Percentiles rank a stretch among this genome's conserved stretches.
Evolutionary conservation across 2,329 filamentous ascomycete genomes (phyloP).

Genomic region (Epichloe scottii): DNA sequence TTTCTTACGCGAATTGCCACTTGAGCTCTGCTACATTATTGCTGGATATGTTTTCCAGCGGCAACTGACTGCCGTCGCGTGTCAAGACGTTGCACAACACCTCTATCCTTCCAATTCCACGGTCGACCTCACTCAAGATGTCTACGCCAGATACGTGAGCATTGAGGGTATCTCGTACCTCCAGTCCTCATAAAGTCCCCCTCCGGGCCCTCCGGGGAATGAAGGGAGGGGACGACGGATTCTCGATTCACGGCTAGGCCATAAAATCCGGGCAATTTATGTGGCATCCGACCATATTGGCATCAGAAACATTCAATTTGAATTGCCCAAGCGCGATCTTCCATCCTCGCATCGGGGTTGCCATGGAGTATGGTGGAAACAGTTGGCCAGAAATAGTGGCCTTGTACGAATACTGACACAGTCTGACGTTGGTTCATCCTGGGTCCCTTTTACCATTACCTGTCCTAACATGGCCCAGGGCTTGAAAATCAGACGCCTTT

Average conservation of each 20-base stretch:
- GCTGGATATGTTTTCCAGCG: constrained; percentile 1
- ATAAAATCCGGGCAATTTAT: background rate
- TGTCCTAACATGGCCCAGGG: too few species aligned
- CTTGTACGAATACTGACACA: background rate
- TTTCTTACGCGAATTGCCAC: constrained; percentile 1
- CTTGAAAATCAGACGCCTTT: too few species aligned
- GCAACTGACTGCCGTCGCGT: constrained; percentile 1
- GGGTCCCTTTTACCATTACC: background rate
- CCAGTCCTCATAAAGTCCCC: constrained; percentile 1
- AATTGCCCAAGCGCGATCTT: background rate
- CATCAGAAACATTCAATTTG: constrained; percentile 1
- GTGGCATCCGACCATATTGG: constrained; percentile 5
- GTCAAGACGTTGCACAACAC: background rate
- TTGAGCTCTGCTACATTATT: constrained; percentile 1
- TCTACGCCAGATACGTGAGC: background rate
- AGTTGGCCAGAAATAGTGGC: constrained; percentile 1
- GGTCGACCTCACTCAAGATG: constrained; percentile 1
- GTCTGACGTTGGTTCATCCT: constrained; percentile 1
- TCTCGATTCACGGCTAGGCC: background rate
- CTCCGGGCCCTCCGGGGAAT: background rate
- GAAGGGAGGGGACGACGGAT: background rate
- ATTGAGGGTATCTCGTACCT: constrained; percentile 4
- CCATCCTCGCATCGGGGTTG: background rate
- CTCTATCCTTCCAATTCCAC: background rate
- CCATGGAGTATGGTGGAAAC: constrained; percentile 4